phyloP scores from a whole-genome alignment of 495 filamentous ascomycete species.

The Platismatia glauca region DNA sequence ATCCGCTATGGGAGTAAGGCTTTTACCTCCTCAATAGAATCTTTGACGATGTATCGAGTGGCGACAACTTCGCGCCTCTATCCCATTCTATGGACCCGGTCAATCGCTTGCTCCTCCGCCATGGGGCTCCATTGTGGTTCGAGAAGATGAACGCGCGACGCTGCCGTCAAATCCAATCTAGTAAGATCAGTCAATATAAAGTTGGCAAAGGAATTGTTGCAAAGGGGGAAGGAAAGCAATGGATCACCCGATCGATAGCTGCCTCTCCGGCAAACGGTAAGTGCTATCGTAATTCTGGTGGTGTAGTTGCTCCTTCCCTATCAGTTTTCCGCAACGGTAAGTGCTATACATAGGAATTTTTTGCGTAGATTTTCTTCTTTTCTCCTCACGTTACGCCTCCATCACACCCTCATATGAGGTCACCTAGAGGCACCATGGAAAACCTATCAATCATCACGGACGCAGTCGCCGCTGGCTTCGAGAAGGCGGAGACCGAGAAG shows the following conservation, averaged over 20 bases:
- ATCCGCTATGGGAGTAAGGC: not conserved
- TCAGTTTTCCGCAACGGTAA: too few species aligned
- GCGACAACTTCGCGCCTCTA: constrained; percentile 34
- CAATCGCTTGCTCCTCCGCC: constrained; percentile 35
- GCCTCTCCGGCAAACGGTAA: not conserved
- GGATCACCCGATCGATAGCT: not conserved
- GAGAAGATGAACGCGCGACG: constrained; percentile 34
- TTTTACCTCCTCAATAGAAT: constrained; percentile 39
- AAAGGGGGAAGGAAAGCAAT: not conserved
- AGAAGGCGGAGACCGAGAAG: too few species aligned
- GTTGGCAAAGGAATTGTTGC: not conserved
- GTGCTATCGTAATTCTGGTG: too few species aligned
- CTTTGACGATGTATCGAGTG: constrained; percentile 34
- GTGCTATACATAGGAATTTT: too few species aligned
- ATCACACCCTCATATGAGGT: too few species aligned
- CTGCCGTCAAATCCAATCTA: constrained; percentile 33
- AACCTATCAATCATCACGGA: too few species aligned
- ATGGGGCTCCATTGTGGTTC: constrained; percentile 31
- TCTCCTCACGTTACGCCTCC: too few species aligned
- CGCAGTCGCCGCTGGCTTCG: too few species aligned
- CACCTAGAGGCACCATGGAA: too few species aligned
- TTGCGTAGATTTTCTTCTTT: too few species aligned
- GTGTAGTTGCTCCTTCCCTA: too few species aligned
- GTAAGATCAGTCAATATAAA: not conserved
- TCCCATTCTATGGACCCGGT: constrained; percentile 33